These are phyloP conservation scores for Eucalyptus tenuipes DNA, from an alignment of 345 rosid species.

Conservation along the genomic window DNA sequence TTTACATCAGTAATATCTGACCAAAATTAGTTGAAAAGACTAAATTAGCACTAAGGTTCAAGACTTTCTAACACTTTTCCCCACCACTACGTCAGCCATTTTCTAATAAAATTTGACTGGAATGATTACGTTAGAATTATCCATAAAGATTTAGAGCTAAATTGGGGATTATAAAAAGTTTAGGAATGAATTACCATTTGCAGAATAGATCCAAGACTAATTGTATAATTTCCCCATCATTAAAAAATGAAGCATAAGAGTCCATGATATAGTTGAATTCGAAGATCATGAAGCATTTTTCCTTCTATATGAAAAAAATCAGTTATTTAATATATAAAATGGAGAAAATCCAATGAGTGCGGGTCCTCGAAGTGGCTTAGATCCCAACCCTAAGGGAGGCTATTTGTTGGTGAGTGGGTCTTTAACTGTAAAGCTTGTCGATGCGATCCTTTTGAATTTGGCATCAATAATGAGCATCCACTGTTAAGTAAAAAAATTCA, in stretches of 20 bases:
- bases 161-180: neutral
- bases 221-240: neutral
- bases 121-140: neutral
- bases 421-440: neutral
- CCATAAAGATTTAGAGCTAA: neutral
- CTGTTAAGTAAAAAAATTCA: neutral
- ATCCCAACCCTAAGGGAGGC: neutral
- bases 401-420: neutral
- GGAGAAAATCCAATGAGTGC: neutral
- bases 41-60: no score
- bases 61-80: no score
- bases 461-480: neutral
- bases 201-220: no score
- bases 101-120: fast-evolving
- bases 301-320: neutral
- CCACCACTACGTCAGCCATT: fast-evolving
- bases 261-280: neutral
- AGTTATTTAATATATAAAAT: neutral
- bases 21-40: fast-evolving
- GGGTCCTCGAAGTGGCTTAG: neutral
- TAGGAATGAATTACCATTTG: neutral
- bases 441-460: neutral
- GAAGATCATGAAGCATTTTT: neutral
- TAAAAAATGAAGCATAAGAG: neutral
- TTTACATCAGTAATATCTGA: no score